phyloP scores from a whole-genome alignment of 2,329 filamentous ascomycete genomes.

The Coniella vitis region DNA sequence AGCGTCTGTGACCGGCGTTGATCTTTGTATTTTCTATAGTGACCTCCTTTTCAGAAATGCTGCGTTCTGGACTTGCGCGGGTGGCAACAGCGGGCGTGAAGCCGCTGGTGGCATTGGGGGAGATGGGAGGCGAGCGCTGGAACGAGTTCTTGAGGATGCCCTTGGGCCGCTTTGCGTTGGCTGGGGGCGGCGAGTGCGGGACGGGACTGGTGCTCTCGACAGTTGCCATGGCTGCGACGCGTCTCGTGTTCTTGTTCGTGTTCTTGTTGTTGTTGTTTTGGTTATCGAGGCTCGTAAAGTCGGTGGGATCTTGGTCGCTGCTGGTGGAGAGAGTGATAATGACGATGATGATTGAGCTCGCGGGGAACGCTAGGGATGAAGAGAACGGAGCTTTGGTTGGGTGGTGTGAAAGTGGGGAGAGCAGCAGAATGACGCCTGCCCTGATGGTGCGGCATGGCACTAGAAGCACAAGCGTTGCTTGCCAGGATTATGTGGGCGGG shows the following conservation, averaged over 20 bases:
- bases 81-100: slow-evolving; percentile 19
- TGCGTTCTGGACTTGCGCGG: slow-evolving; percentile 30
- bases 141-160: slow-evolving; percentile 90
- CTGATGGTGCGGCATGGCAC: no score
- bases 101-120: slow-evolving; percentile 33
- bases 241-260: no score
- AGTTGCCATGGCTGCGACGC: slow-evolving; percentile 34
- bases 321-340: no score
- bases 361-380: no score
- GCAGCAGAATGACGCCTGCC: no score
- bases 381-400: no score
- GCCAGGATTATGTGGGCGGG: no score
- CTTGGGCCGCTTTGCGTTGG: slow-evolving; percentile 37
- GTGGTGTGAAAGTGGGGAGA: no score
- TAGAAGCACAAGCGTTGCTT: slow-evolving; percentile 10
- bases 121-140: slow-evolving; percentile 51
- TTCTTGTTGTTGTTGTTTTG: no score
- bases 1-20: slow-evolving; percentile 85
- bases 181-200: slow-evolving; percentile 35
- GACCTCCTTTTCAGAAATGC: slow-evolving; percentile 73
- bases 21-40: slow-evolving; percentile 90
- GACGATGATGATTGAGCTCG: no score
- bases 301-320: no score
- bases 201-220: slow-evolving; percentile 30
- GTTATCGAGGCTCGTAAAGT: no score